Evolutionary conservation across 2,329 filamentous ascomycete species (phyloP).

Genomic region (Trichoderma koningiopsis): DNA sequence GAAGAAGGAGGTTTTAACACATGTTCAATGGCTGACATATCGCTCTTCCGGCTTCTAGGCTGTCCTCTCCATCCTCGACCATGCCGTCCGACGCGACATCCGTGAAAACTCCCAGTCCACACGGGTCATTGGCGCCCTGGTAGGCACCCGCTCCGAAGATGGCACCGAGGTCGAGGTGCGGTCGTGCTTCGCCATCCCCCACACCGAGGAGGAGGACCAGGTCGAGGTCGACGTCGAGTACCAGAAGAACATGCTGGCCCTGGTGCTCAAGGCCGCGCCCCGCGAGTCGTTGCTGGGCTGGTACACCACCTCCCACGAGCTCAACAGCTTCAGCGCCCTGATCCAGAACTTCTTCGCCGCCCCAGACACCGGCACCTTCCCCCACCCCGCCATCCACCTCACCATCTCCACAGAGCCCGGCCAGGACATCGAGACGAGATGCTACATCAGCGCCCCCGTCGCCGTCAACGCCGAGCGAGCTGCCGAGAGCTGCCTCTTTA

Average conservation of each 20-base stretch:
- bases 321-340: constrained; percentile 97
- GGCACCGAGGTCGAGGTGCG: constrained; percentile 94
- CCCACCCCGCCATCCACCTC: constrained; percentile 95
- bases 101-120: constrained; percentile 74
- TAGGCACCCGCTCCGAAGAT: constrained; percentile 93
- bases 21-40: constrained; percentile 20
- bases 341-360: constrained; percentile 99
- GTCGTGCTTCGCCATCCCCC: constrained; percentile 95
- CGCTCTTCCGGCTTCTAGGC: constrained; percentile 47
- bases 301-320: constrained; percentile 96
- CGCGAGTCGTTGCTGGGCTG: constrained; percentile 94
- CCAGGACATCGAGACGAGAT: constrained; percentile 83
- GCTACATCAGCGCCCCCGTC: constrained; percentile 94
- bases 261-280: constrained; percentile 91
- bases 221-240: constrained; percentile 99
- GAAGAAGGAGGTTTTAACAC: neutral
- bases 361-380: constrained; percentile 94
- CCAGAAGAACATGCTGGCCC: constrained; percentile 97
- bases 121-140: constrained; percentile 93
- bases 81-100: constrained; percentile 84
- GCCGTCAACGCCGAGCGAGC: constrained; percentile 94
- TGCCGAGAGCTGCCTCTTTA: constrained; percentile 94
- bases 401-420: constrained; percentile 90
- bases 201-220: constrained; percentile 97
- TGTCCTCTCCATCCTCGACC: constrained; percentile 81